These are phyloP conservation scores for Talaromyces albobiverticillius DNA, from an alignment of 2,329 filamentous ascomycete genomes.

Conservation along the genomic window DNA sequence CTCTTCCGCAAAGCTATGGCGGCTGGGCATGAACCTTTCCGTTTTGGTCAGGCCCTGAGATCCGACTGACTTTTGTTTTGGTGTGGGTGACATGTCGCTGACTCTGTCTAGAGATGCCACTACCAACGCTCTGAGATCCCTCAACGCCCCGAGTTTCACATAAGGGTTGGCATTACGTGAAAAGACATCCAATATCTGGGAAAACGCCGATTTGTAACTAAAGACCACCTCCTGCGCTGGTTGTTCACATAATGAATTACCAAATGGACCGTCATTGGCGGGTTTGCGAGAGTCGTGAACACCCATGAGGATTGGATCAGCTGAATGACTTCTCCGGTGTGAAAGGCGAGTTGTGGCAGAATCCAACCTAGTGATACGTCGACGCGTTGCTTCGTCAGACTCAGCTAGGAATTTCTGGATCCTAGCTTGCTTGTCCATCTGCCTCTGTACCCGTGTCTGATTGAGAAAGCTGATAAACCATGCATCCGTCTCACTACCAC, in stretches of 20 bases:
- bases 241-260: conserved; percentile 21
- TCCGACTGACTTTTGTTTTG: conserved; percentile 5
- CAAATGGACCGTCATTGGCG: not conserved
- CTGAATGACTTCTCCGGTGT: conserved; percentile 34
- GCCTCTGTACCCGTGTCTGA: conserved; percentile 43
- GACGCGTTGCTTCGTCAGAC: conserved; percentile 30
- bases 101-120: conserved; percentile 67
- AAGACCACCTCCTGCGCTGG: conserved; percentile 52
- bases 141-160: conserved; percentile 76
- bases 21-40: conserved; percentile 20
- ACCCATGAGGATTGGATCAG: conserved; percentile 20
- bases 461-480: conserved; percentile 66
- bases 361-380: conserved; percentile 22
- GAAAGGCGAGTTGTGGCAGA: conserved; percentile 14
- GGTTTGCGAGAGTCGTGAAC: not conserved
- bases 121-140: conserved; percentile 79
- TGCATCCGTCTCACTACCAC: conserved; percentile 85
- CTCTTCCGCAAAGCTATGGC: conserved; percentile 33
- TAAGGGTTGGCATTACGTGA: conserved; percentile 86
- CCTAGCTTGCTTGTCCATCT: conserved; percentile 39
- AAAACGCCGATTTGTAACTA: conserved; percentile 76
- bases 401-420: conserved; percentile 38
- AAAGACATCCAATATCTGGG: conserved; percentile 77
- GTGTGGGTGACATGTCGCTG: conserved; percentile 33
- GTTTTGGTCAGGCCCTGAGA: conserved; percentile 8